Base-by-base conservation (phyloP, 2,329 filamentous ascomycete genomes). In the Penicillium olsonii region DNA sequence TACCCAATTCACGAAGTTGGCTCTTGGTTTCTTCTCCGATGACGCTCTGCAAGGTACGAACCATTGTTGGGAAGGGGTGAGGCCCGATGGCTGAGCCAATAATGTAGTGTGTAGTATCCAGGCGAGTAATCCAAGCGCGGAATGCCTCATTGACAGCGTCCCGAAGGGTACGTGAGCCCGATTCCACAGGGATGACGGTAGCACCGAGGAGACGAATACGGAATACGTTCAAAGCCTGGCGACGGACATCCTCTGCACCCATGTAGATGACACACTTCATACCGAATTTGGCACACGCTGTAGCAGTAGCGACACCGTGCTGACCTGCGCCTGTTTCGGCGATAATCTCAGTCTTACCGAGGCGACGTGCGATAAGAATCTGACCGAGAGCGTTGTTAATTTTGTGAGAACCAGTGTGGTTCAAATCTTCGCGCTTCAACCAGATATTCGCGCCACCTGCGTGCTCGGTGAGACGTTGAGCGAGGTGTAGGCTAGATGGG, bases 231-330 rank as follows among this genome's bases (percentile, higher is more conserved):
- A 99, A 81, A 2, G 92, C 92, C 72, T 99, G 94, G 61, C 94
- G 86, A 50, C 94, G 87, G 45, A 97, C 94, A 66, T 99, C 94
- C 75, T 99, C 94, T 40, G 92, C 91, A 63, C 94, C 94, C 94
- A 99, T 99, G 76, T 92, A 99, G 47, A 99, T 88, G 22, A 91
- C 95, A 70, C 94, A 99, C 70, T 92, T 87, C 92, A 99, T 92
- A 66, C 90, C 90, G 66, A 99, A 97, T 75, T 96, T 96, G 67
- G 94, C 94, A 65, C 94, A 97, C 18, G 96, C 91, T 0, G 94
- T 99, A 1, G 94, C 94, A 22, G 94, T 97, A 2, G 94, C 94
- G 31, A 99, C 94, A 77, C 94, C 94, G 73, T 99, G 94, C 75
- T 99, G 94, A 17, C 94, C 94, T 45, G 94, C 94, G 59, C 94